These are phyloP conservation scores for Umbelopsis isabellina DNA, from an alignment of 192 early-diverging fungal genomes.

Conservation along the genomic window DNA sequence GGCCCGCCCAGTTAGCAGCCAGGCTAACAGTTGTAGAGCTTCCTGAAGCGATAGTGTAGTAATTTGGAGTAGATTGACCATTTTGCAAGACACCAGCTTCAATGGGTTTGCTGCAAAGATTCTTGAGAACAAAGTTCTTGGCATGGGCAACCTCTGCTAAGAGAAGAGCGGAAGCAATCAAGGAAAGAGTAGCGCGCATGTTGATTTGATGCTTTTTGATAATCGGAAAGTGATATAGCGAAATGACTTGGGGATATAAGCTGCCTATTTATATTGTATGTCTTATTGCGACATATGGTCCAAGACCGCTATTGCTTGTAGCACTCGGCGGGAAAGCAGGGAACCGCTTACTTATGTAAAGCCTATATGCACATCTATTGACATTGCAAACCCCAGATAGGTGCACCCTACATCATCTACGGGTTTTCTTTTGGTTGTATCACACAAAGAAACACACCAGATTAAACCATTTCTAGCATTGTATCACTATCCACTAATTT, in stretches of 20 bases:
- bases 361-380: not conserved
- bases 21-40: constrained; percentile 5
- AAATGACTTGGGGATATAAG: not conserved
- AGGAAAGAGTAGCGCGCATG: constrained; percentile 13
- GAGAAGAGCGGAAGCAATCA: constrained; percentile 11
- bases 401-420: not conserved
- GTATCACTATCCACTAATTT: constrained; percentile 2
- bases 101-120: constrained; percentile 1
- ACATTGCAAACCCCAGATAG: not conserved
- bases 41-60: not conserved
- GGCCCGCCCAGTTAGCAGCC: constrained; percentile 20
- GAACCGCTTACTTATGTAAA: not conserved
- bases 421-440: not conserved
- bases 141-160: constrained; percentile 5
- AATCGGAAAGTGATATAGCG: not conserved
- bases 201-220: not conserved
- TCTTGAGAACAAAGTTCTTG: constrained; percentile 16
- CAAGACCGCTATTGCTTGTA: not conserved
- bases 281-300: not conserved
- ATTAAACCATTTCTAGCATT: constrained; percentile 7
- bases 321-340: not conserved
- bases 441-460: not conserved
- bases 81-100: constrained; percentile 19
- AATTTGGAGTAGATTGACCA: constrained; percentile 9
- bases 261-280: not conserved